Conservation (phyloP, 345 rosid genomes). For the Laguncularia racemosa region DNA sequence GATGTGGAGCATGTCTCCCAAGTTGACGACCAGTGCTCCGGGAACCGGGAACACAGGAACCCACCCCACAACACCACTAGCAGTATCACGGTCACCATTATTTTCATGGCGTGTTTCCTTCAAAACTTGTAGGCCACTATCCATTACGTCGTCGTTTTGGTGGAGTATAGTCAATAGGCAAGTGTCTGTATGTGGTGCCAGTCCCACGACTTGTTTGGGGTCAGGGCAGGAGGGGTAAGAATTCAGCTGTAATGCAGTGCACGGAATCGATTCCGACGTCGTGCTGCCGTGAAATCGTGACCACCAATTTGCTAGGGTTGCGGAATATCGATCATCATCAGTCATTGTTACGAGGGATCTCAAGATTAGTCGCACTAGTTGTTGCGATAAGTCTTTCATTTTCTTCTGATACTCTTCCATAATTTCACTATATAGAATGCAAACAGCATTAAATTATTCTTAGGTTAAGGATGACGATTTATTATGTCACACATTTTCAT, state of each 20-base stretch:
- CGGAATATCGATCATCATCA: slow-evolving; percentile 13
- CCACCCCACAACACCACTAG: slow-evolving; percentile 43
- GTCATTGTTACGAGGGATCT: slow-evolving; percentile 27
- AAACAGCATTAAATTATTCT: too few relatives aligned
- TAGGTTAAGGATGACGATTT: too few relatives aligned
- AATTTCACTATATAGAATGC: slow-evolving; percentile 29
- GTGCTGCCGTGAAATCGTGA: neutral
- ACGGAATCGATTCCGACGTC: neutral
- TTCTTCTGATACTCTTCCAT: slow-evolving; percentile 64
- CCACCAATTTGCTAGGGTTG: slow-evolving; percentile 9
- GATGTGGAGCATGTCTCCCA: slow-evolving; percentile 80
- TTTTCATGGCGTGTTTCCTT: slow-evolving; percentile 11
- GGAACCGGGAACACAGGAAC: slow-evolving; percentile 39
- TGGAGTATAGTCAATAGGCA: slow-evolving; percentile 61
- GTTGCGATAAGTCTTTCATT: slow-evolving; percentile 48
- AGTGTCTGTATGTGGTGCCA: slow-evolving; percentile 90
- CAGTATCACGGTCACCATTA: too few relatives aligned
- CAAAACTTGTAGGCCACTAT: slow-evolving; percentile 51
- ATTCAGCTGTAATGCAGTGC: slow-evolving; percentile 59
- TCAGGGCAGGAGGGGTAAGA: slow-evolving; percentile 78
- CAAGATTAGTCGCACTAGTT: slow-evolving; percentile 38
- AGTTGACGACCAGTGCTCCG: slow-evolving; percentile 68
- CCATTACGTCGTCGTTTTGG: slow-evolving; percentile 25
- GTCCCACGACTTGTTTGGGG: slow-evolving; percentile 62
- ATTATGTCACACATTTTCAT: too few relatives aligned